A percentile compares a stretch with the other conserved stretches of the same genome.
Conservation (phyloP, 2,329 filamentous ascomycete genomes). For the Botrytis galanthina region DNA sequence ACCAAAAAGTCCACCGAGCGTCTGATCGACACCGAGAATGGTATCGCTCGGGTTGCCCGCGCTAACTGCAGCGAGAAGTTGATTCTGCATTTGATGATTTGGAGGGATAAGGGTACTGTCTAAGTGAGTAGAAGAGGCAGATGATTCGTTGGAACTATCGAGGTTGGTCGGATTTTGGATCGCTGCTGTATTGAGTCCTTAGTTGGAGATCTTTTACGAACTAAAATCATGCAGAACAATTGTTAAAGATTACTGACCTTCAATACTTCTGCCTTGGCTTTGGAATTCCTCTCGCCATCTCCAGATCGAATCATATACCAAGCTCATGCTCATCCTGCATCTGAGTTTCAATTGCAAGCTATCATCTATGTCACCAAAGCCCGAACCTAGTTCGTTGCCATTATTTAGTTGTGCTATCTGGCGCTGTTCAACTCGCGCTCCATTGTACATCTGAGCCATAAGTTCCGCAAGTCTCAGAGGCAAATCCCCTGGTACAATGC, state of each 20-base stretch:
- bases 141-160: conserved; percentile 73
- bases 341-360: conserved; percentile 78
- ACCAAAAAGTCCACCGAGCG: conserved; percentile 41
- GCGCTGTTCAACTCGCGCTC: conserved; percentile 40
- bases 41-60: conserved; percentile 32
- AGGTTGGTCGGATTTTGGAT: conserved; percentile 85
- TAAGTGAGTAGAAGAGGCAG: conserved; percentile 63
- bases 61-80: conserved; percentile 29
- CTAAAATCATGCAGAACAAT: conserved; percentile 3
- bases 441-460: conserved; percentile 86
- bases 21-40: conserved; percentile 27
- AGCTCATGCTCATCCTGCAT: conserved; percentile 79
- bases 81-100: conserved; percentile 32
- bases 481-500: conserved; percentile 74
- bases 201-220: conserved; percentile 18
- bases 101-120: conserved; percentile 57
- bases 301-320: conserved; percentile 83
- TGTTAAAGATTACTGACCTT: conserved; percentile 54
- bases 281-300: conserved; percentile 80
- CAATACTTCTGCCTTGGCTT: conserved; percentile 65
- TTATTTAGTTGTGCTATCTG: conserved; percentile 44
- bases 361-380: conserved; percentile 53
- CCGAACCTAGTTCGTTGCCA: conserved; percentile 41
- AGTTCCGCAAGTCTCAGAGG: conserved; percentile 77
- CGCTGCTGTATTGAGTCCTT: conserved; percentile 49